These are phyloP conservation scores for Suillus subluteus DNA, from an alignment of 768 basidiomycete genomes.

Conservation along the genomic window DNA sequence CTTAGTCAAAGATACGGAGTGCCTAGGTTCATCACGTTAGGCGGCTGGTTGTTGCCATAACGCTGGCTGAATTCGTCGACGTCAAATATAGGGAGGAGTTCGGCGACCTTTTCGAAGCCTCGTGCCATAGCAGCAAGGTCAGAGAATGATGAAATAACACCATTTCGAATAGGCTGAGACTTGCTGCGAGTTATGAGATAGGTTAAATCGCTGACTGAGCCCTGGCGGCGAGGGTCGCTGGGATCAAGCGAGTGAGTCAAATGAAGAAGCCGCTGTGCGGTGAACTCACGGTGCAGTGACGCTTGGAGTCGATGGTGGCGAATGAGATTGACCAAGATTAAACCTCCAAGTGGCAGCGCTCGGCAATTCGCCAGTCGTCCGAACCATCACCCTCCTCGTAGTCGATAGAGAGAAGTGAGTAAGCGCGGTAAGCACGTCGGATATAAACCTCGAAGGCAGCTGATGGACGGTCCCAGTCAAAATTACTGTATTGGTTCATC, in stretches of 20 bases:
- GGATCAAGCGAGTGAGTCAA: conserved; percentile 16
- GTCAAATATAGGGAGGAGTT: conserved; percentile 76
- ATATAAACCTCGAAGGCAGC: conserved; percentile 97
- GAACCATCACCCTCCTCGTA: conserved; percentile 90
- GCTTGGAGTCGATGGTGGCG: conserved; percentile 82
- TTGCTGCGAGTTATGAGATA: conserved; percentile 89
- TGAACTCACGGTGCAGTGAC: conserved; percentile 42
- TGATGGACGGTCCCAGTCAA: conserved; percentile 27
- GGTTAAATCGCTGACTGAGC: conserved; percentile 93
- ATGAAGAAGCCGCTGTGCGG: not conserved
- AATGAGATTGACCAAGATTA: conserved; percentile 88
- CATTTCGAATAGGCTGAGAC: conserved; percentile 87
- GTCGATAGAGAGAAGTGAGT: conserved; percentile 88
- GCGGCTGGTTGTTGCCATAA: conserved; percentile 76
- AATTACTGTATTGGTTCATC: not conserved
- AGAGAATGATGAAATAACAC: conserved; percentile 91
- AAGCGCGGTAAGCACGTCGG: conserved; percentile 93
- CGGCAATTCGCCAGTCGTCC: conserved; percentile 83
- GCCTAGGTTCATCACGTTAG: conserved; percentile 96
- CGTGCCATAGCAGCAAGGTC: conserved; percentile 65
- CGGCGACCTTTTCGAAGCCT: conserved; percentile 77
- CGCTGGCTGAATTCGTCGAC: conserved; percentile 71
- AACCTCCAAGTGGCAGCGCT: conserved; percentile 91
- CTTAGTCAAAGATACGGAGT: conserved; percentile 83
- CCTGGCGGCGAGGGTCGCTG: conserved; percentile 75